These are phyloP conservation scores for Saccharum officinarum DNA, from an alignment of 176 grass and related monocot species.

Conservation along the genomic window DNA sequence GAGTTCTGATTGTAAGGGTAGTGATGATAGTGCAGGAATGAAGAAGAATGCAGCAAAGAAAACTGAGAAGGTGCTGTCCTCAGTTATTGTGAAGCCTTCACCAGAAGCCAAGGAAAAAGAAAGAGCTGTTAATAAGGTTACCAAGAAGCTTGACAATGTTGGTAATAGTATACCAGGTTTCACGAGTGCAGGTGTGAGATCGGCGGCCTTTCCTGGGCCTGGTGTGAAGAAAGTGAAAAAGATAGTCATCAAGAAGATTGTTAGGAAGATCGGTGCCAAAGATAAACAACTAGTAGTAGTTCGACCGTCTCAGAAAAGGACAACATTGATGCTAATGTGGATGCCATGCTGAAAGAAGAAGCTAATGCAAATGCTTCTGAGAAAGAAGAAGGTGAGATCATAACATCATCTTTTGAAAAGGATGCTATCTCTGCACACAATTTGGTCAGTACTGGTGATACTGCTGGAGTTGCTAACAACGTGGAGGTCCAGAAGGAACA, in stretches of 20 bases:
- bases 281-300: constrained; percentile 42
- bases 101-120: constrained; percentile 44
- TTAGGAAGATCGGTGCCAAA: constrained; percentile 53
- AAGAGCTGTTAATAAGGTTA: constrained; percentile 40
- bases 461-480: constrained; percentile 38
- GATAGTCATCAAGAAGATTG: constrained; percentile 57
- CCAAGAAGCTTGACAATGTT: constrained; percentile 30
- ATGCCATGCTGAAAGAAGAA: constrained; percentile 54
- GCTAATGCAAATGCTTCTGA: constrained; percentile 40
- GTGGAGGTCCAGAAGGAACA: constrained; percentile 33
- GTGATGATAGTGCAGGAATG: constrained; percentile 42
- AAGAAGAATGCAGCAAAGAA: constrained; percentile 64
- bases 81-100: constrained; percentile 50
- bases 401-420: constrained; percentile 55
- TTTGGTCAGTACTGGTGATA: constrained; percentile 33
- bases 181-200: constrained; percentile 22
- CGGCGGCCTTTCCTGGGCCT: constrained; percentile 14
- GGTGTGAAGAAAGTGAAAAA: constrained; percentile 55
- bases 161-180: constrained; percentile 30
- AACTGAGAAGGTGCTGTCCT: constrained; percentile 46
- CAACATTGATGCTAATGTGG: constrained; percentile 25
- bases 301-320: constrained; percentile 42
- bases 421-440: constrained; percentile 37
- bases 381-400: constrained; percentile 59
- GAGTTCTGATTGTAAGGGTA: constrained; percentile 38